Conservation (phyloP, 2,329 filamentous ascomycete genomes). For the Fusarium denticulatum region DNA sequence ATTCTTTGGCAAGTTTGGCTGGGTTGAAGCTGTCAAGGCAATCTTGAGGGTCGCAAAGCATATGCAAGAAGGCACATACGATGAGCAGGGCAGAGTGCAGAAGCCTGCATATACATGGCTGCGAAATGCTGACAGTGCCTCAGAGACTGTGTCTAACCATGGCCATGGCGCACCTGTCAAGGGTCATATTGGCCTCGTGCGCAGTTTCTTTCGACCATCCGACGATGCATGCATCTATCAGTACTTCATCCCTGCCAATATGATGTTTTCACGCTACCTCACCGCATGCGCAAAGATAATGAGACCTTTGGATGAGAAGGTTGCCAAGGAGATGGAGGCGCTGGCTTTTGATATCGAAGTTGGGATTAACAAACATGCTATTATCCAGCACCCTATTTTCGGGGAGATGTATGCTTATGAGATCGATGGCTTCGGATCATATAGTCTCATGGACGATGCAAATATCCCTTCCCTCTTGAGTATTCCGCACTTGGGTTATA, state of each 20-base stretch:
- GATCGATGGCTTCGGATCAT: conserved; percentile 73
- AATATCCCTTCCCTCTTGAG: conserved; percentile 71
- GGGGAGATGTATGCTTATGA: conserved; percentile 76
- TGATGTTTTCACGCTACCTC: conserved; percentile 79
- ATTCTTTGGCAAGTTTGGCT: conserved; percentile 78
- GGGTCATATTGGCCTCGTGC: conserved; percentile 80
- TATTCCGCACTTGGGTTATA: conserved; percentile 68
- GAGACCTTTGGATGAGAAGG: conserved; percentile 56
- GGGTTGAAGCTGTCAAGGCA: conserved; percentile 76
- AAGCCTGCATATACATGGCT: conserved; percentile 78
- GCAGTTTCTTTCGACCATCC: conserved; percentile 88
- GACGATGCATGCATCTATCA: conserved; percentile 89
- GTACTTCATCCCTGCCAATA: conserved; percentile 89
- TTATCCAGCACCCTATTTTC: conserved; percentile 68
- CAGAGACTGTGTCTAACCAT: conserved; percentile 81
- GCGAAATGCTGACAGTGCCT: conserved; percentile 75
- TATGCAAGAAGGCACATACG: conserved; percentile 80
- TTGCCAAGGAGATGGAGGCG: conserved; percentile 66
- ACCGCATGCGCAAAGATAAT: conserved; percentile 59
- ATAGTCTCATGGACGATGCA: conserved; percentile 71
- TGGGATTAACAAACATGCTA: conserved; percentile 76
- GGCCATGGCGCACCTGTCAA: conserved; percentile 85
- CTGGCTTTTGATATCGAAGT: conserved; percentile 67
- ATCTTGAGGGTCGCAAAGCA: conserved; percentile 74
- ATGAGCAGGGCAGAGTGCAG: conserved; percentile 65